Base-by-base conservation (phyloP, 306 rosid genomes). In the Vachellia collinsii region DNA sequence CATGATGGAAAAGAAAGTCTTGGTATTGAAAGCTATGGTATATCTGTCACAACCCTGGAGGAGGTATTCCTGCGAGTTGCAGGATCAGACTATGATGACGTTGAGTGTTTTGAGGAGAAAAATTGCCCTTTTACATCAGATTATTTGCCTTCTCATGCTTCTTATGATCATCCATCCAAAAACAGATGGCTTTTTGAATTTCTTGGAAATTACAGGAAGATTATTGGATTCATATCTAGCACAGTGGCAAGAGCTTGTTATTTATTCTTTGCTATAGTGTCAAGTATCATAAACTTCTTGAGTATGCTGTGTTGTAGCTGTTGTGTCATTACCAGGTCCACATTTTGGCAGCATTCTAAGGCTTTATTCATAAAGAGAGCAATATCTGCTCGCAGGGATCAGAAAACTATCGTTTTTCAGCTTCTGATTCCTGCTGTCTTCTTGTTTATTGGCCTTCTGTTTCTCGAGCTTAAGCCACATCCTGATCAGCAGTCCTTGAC, bases 31-130 rank as follows among this genome's bases (percentile, higher is more conserved):
- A 93, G 97, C 88, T 94, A 90, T 72, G 99, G 99, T 78, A 94
- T 94, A 83, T 94, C 99, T 43, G 97, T 94, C 68, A 94, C 99
- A 77, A 94, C 99, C 84, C 87, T 94, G 68, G 99, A 94, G 90
- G 99, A 94, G 90, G 99, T 93, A 71, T 94, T 94, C 85, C 79
- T 94, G 83, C 90, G 93, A 86, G 99, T 94, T 88, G 97, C 97
- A 5, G 97, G 97, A 76, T 90, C 89, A 48, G 94, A 92, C 78
- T 87, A 84, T 81, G 90, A 86, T 46, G 94, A 87, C 68, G 90
- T 78, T 72, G 94, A 88, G 80, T 74, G 85, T 80, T 79, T 84
- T 59, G 91, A 88, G 82, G 90, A 80, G 74, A 80, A 85, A 64
- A 67, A 77, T n/a, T 74, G 54, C 62, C 46, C 80, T 51, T 79